Percentiles rank a stretch among this genome's conserved stretches.
Evolutionary conservation across 768 basidiomycete genomes (phyloP).

Genomic region (Trametes elegans): DNA sequence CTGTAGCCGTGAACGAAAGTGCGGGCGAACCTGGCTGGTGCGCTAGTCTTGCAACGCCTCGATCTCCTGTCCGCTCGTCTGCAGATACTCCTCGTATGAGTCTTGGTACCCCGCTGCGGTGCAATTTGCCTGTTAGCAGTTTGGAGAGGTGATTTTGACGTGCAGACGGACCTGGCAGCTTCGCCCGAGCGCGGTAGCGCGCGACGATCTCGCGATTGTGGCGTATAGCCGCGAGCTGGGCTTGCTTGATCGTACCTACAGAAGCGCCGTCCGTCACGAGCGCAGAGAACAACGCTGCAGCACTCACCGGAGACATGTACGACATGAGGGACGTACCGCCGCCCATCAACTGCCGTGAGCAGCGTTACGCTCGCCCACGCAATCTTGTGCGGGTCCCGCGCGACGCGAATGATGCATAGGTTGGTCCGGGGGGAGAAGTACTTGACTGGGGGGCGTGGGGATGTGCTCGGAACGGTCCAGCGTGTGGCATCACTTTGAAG

Average conservation of each 20-base stretch:
- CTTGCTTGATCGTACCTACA: conserved; percentile 84
- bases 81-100: conserved; percentile 57
- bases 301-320: conserved; percentile 75
- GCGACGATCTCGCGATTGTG: conserved; percentile 74
- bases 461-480: not conserved
- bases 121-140: not conserved
- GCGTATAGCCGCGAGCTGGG: conserved; percentile 71
- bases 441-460: conserved; percentile 56
- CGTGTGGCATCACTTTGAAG: not conserved
- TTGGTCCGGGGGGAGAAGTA: conserved; percentile 85
- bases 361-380: conserved; percentile 81
- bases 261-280: not conserved
- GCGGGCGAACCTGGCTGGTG: not conserved
- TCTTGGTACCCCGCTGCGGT: conserved; percentile 54
- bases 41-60: conserved; percentile 62
- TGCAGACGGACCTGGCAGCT: conserved; percentile 45
- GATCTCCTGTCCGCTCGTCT: conserved; percentile 58
- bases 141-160: not conserved
- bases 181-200: conserved; percentile 54
- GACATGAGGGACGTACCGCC: conserved; percentile 67
- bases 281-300: not conserved
- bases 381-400: conserved; percentile 73
- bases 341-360: conserved; percentile 58
- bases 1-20: not conserved
- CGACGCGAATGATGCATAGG: conserved; percentile 83